Evolutionary conservation across 108 stramenopile species (phyloP).

Genomic region (Epithemia pelagica): DNA sequence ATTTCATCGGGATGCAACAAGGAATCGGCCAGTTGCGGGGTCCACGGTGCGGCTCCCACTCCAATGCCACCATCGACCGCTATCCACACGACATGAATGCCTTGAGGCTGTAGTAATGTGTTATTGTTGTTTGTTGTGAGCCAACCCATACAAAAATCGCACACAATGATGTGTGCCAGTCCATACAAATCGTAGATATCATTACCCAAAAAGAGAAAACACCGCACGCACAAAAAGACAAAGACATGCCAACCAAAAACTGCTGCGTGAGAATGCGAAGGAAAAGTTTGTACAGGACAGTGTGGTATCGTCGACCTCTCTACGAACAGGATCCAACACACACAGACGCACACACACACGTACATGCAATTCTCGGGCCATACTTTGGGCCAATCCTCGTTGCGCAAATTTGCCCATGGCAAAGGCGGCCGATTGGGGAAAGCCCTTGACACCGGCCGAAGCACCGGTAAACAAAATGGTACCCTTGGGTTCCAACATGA

Average conservation of each 20-base stretch:
- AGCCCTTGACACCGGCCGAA: conserved; percentile 20
- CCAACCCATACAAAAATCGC: too few species aligned
- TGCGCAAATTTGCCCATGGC: conserved; percentile 20
- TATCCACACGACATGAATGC: conserved; percentile 29
- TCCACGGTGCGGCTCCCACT: background rate
- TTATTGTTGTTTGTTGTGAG: too few species aligned
- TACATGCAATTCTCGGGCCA: conserved; percentile 24
- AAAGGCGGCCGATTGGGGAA: conserved; percentile 22
- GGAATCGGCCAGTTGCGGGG: background rate
- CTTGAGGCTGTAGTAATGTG: conserved; percentile 15
- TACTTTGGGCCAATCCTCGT: conserved; percentile 19
- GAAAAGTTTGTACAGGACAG: too few species aligned
- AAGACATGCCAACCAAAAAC: too few species aligned
- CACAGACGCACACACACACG: conserved; percentile 14
- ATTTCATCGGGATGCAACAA: conserved; percentile 17
- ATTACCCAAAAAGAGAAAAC: too few species aligned
- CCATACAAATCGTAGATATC: too few species aligned
- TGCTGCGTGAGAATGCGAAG: too few species aligned
- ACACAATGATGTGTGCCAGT: too few species aligned
- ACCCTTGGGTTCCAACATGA: conserved; percentile 20
- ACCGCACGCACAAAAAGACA: too few species aligned
- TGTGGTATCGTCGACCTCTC: too few species aligned
- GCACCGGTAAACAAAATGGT: conserved; percentile 37
- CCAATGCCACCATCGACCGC: conserved; percentile 28
- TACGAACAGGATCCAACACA: background rate